Conservation (phyloP, 805 yeast species). For the Saturnispora serradocipensis region DNA sequence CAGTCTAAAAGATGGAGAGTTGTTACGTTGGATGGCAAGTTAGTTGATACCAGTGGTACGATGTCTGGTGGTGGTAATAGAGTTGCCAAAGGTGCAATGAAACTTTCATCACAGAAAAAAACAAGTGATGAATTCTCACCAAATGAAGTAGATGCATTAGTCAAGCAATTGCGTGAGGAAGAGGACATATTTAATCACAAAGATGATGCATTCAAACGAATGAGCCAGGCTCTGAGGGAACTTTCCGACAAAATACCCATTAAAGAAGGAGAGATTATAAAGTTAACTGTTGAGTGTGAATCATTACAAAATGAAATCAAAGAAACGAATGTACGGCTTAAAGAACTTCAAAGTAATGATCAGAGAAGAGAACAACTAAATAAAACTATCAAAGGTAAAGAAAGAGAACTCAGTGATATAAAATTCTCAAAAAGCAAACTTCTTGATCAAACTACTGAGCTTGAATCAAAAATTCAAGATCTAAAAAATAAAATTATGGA, state of each 20-base stretch:
- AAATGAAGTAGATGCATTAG: constrained; percentile 47
- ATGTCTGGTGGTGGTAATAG: constrained; percentile 92
- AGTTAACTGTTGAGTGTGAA: constrained; percentile 53
- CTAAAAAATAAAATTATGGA: constrained; percentile 76
- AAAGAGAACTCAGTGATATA: constrained; percentile 28
- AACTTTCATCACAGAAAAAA: constrained; percentile 29
- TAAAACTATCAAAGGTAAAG: constrained; percentile 17
- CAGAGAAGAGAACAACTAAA: constrained; percentile 27
- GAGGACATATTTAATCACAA: constrained; percentile 34
- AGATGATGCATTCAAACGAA: constrained; percentile 43
- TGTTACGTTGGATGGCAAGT: constrained; percentile 85
- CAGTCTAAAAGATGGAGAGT: constrained; percentile 64
- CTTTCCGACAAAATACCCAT: constrained; percentile 63
- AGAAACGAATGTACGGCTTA: constrained; percentile 36
- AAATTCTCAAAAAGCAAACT: constrained; percentile 29
- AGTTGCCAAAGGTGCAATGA: constrained; percentile 71
- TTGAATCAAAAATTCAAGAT: constrained; percentile 45
- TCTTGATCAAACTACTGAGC: constrained; percentile 43
- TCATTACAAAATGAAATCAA: constrained; percentile 46
- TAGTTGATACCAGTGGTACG: constrained; percentile 90
- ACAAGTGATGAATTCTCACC: constrained; percentile 35
- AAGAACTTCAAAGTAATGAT: constrained; percentile 25
- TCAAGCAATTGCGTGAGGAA: constrained; percentile 39
- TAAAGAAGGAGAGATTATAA: constrained; percentile 51
- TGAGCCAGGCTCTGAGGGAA: constrained; percentile 48